phyloP scores from a whole-genome alignment of 345 rosid species.

The Raphanus raphanistrum region DNA sequence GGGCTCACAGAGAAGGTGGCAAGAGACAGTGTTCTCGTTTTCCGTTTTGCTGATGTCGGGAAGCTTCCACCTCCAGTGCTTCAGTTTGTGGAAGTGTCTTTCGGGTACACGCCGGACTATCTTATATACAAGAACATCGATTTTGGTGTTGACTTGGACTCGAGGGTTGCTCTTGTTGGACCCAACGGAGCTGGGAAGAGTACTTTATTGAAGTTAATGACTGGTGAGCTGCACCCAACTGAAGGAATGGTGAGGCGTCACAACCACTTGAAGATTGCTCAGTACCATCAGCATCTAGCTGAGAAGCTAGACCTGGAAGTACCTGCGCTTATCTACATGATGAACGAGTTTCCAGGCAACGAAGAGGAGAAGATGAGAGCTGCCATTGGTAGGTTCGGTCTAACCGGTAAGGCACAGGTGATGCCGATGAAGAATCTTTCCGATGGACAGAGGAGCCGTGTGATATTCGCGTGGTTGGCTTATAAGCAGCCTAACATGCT shows the following conservation, averaged over 20 bases:
- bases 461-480: constrained; percentile 95
- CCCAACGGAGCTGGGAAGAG: constrained; percentile 65
- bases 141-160: background rate
- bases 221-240: constrained; percentile 73
- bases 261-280: constrained; percentile 92
- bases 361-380: constrained; percentile 99
- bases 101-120: background rate
- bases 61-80: constrained; percentile 95
- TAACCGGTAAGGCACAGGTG: constrained; percentile 93
- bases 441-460: constrained; percentile 95
- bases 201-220: constrained; percentile 94
- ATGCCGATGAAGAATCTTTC: constrained; percentile 97
- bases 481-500: constrained; percentile 92
- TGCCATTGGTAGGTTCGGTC: constrained; percentile 81
- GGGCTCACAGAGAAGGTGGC: constrained; percentile 89
- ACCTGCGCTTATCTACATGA: constrained; percentile 86
- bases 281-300: constrained; percentile 91
- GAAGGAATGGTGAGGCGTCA: constrained; percentile 99
- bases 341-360: constrained; percentile 80
- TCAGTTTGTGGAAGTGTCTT: background rate
- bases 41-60: constrained; percentile 90
- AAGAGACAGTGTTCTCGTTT: constrained; percentile 77
- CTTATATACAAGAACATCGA: background rate
- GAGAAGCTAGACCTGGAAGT: constrained; percentile 88
- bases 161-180: background rate